Evolutionary conservation across 371 early-diverging fungal genomes (phyloP), one percentile per base, ranked within the genome.

Genomic region (Rhizomucor miehei): DNA sequence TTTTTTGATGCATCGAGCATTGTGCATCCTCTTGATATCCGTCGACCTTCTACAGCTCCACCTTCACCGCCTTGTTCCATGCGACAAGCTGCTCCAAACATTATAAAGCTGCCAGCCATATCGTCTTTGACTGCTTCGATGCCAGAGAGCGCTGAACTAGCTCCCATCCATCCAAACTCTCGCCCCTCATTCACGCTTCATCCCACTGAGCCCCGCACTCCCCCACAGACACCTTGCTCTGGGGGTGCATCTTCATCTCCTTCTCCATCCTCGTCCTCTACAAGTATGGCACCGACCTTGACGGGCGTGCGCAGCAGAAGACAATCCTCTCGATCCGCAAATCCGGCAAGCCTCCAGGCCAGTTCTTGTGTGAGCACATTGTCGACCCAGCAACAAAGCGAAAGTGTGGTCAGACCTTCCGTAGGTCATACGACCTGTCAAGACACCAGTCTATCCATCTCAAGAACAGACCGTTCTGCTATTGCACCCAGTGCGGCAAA

Each of bases 381-480:
- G 43, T 63, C 4, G 61, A 69, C 25, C 49, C 37, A 13, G 34
- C 54, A 5, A 43, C 57, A 2, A 60, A 60, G n/a, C 52, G 51
- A 1, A 58, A 58, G 23, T 69, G 70, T 36, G 63, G 60, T 12
- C 70, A 69, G 39, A 60, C 66, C 0, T 69, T 69, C 35, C 55
- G 61, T 24, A 60, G 70, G 21, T 60, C 66, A 3, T 69, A 69
- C 37, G 70, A 69, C 47, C 46, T 69, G 34, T 53, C 66, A 6
- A 56, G 70, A 6, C 70, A 69, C 50, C 70, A 69, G 50, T 65
- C 70, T 1, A 66, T 65, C 6, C 70, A 69, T 46, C 46, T 66
- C 52, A 57, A 69, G 34, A 63, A 69, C 48, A 47, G 70, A 35
- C 70, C 70, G 0, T 66, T 62, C 34, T 60, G 63, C 20, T 63